These are phyloP conservation scores for Colletotrichum costaricense DNA, from an alignment of 2,329 filamentous ascomycete genomes.

Conservation along the genomic window DNA sequence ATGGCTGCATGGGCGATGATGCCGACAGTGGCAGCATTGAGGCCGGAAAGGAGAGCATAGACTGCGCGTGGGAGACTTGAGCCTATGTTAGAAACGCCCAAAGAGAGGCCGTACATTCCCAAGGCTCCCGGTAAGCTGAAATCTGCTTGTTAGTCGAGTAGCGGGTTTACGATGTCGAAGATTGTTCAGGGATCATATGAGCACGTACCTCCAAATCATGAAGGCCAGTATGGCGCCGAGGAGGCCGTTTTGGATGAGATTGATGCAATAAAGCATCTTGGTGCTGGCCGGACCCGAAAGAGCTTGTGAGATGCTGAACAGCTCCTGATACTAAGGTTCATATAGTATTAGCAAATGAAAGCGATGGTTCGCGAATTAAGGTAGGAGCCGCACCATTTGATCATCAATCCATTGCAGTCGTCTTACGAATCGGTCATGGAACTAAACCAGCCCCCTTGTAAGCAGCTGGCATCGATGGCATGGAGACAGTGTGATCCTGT, in stretches of 20 bases:
- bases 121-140: constrained; percentile 77
- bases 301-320: constrained; percentile 77
- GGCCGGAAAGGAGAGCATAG: constrained; percentile 76
- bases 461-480: no score
- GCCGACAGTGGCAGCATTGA: constrained; percentile 79
- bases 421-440: constrained; percentile 71
- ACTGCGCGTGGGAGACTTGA: constrained; percentile 69
- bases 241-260: constrained; percentile 71
- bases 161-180: background rate
- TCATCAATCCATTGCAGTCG: constrained; percentile 75
- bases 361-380: background rate
- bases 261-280: constrained; percentile 78
- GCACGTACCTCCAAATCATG: constrained; percentile 69
- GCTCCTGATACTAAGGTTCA: constrained; percentile 70
- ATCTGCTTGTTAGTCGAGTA: no score
- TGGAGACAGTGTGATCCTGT: constrained; percentile 22
- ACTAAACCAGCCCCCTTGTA: background rate
- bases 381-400: constrained; percentile 61
- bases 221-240: constrained; percentile 69
- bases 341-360: no score
- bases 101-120: constrained; percentile 75
- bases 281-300: constrained; percentile 76
- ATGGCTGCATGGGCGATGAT: constrained; percentile 78
- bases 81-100: constrained; percentile 72
- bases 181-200: background rate